phyloP scores from a whole-genome alignment of 805 yeast species.

The Zygosaccharomyces pseudorouxii region DNA sequence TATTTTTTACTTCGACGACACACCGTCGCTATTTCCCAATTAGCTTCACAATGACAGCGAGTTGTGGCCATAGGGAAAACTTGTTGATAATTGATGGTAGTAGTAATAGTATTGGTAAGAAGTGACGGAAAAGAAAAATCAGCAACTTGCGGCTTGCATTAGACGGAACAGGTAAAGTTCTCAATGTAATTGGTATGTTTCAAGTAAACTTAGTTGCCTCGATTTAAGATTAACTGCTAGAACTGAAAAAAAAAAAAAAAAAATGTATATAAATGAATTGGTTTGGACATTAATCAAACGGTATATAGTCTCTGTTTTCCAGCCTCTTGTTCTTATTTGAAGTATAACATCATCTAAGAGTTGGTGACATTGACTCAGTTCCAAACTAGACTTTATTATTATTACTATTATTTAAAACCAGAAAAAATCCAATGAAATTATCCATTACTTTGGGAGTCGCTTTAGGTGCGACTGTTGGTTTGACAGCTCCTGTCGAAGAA shows the following conservation, averaged over 20 bases:
- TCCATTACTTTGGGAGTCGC: constrained; percentile 6
- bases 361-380: neutral
- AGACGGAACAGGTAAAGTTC: neutral
- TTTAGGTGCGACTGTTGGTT: constrained; percentile 1
- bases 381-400: neutral
- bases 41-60: constrained; percentile 5
- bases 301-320: constrained; percentile 8
- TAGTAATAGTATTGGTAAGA: neutral
- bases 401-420: neutral
- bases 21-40: constrained; percentile 9
- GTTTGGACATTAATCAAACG: neutral
- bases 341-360: constrained; percentile 6
- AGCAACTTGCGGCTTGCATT: constrained; percentile 3
- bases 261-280: constrained; percentile 1
- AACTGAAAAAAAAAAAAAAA: neutral
- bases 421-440: constrained; percentile 8
- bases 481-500: constrained; percentile 24
- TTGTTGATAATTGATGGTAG: neutral
- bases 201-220: neutral
- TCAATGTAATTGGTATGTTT: neutral
- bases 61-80: constrained; percentile 4
- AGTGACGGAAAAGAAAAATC: neutral
- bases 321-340: too few relatives aligned
- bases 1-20: neutral
- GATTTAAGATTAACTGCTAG: neutral